Evolutionary conservation across 345 rosid species (phyloP), one percentile per base, ranked within the genome.

Genomic region (Gossypium longicalyx): DNA sequence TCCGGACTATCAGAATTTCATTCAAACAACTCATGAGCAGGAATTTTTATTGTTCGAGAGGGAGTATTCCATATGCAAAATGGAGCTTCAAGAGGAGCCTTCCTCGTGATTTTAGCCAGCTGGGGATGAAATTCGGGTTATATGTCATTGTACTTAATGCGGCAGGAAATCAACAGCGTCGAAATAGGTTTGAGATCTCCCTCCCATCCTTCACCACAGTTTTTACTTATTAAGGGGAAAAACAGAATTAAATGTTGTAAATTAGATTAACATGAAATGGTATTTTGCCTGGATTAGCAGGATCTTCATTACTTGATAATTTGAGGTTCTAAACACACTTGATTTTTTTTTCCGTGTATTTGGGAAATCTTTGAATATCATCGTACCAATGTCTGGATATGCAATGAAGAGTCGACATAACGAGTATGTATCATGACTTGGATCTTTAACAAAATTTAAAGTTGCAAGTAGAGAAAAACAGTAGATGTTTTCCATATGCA

Each of bases 11-110:
- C 64, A 19, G 12, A 64, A 43, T 66, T 70, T 38, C 23, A 22
- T 72, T 51, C 52, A 38, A 58, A 8, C 70, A 2, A 68, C 2
- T 3, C 29, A 12, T 69, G 25, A 67, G 45, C 93, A 94, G 98
- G 98, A 94, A 77, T 91, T 91, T 83, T 82, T 94, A 77, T 60
- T 88, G 68, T 89, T 87, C 58, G 98, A 92, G 91, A 86, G 98
- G 85, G 98, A 94, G 80, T 89, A 88, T 77, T 60, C 87, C 60
- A 75, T 92, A 75, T 74, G 82, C 87, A 84, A 86, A 83, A 87
- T 89, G 98, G 94, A 92, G 84, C 86, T 83, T 19, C 73, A 85
- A 59, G 97, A 92, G 81, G 86, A 83, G 66, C 73, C 74, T 70
- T 71, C 83, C n/a, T 65, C 68, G 58, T 75, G 79, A 84, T 65